Percentiles rank a stretch among this genome's conserved stretches.
These are phyloP conservation scores for Suhomyces atakaporum DNA, from an alignment of 1,139 yeast species.

Conservation along the genomic window DNA sequence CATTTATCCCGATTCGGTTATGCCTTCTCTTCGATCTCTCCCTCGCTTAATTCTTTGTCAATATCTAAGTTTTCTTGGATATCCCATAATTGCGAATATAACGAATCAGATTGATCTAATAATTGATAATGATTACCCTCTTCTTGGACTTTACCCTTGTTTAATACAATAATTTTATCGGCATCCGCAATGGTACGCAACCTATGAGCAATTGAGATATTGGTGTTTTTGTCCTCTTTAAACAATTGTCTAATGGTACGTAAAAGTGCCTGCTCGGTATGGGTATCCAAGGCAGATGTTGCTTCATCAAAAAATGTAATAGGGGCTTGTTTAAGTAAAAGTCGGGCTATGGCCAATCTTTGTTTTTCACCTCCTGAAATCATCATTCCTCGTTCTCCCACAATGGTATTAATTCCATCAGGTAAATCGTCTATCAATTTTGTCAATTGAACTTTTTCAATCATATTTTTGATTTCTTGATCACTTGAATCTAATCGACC, in stretches of 20 bases:
- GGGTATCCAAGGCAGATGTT: slow-evolving; percentile 94
- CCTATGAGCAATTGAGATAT: slow-evolving; percentile 91
- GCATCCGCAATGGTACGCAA: slow-evolving; percentile 92
- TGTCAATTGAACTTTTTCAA: slow-evolving; percentile 69
- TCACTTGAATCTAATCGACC: slow-evolving; percentile 78
- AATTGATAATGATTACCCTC: slow-evolving; percentile 79
- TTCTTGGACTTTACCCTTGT: slow-evolving; percentile 77
- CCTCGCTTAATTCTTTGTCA: slow-evolving; percentile 29
- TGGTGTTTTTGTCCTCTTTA: slow-evolving; percentile 60
- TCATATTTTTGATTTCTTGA: slow-evolving; percentile 66
- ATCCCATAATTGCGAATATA: slow-evolving; percentile 83
- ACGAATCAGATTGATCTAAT: slow-evolving; percentile 52
- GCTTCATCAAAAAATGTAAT: slow-evolving; percentile 97
- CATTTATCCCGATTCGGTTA: background rate
- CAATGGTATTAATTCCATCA: slow-evolving; percentile 79
- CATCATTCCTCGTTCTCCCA: slow-evolving; percentile 99
- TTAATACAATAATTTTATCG: slow-evolving; percentile 86
- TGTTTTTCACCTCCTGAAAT: slow-evolving; percentile 98
- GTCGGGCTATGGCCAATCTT: slow-evolving; percentile 88
- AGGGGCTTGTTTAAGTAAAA: slow-evolving; percentile 79
- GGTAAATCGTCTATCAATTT: slow-evolving; percentile 70
- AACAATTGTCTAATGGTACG: slow-evolving; percentile 69
- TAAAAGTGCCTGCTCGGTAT: slow-evolving; percentile 85
- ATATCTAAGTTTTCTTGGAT: slow-evolving; percentile 82
- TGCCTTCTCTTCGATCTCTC: slow-evolving; percentile 1